A percentile compares a stretch with the other conserved stretches of the same genome.
phyloP scores from a whole-genome alignment of 495 filamentous ascomycete species.

The Penicillium subrubescens region DNA sequence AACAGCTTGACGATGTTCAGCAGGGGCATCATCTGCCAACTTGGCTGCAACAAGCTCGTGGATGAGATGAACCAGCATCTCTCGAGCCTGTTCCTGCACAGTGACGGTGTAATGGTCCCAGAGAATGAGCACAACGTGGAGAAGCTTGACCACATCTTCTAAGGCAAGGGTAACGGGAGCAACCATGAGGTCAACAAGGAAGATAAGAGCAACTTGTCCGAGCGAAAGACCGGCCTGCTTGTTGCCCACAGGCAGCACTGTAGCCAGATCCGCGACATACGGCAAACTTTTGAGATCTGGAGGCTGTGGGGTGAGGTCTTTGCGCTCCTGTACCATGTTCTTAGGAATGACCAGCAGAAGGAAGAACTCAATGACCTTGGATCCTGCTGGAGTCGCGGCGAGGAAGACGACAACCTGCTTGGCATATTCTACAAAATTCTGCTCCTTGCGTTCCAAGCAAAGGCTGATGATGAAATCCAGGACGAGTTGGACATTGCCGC shows the following conservation, averaged over 20 bases:
- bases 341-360: constrained; percentile 85
- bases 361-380: constrained; percentile 92
- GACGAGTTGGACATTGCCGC: constrained; percentile 92
- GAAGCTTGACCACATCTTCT: constrained; percentile 77
- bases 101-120: constrained; percentile 97
- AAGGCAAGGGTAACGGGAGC: constrained; percentile 77
- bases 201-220: constrained; percentile 88
- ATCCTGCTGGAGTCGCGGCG: constrained; percentile 85
- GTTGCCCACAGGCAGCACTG: constrained; percentile 80
- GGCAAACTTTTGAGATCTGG: constrained; percentile 75
- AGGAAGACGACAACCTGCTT: constrained; percentile 98
- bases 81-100: constrained; percentile 93
- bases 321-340: constrained; percentile 86
- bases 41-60: constrained; percentile 94
- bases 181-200: constrained; percentile 95
- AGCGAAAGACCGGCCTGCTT: constrained; percentile 90
- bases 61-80: constrained; percentile 97
- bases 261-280: constrained; percentile 83
- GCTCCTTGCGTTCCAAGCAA: constrained; percentile 89
- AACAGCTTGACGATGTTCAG: constrained; percentile 69
- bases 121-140: constrained; percentile 89
- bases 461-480: constrained; percentile 94
- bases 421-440: constrained; percentile 95
- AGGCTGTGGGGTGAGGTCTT: constrained; percentile 69
- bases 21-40: constrained; percentile 71